Evolutionary conservation across 2,329 filamentous ascomycete species (phyloP), one percentile per base, ranked within the genome.

Genomic region (Chrysoporthe deuterocubensis): DNA sequence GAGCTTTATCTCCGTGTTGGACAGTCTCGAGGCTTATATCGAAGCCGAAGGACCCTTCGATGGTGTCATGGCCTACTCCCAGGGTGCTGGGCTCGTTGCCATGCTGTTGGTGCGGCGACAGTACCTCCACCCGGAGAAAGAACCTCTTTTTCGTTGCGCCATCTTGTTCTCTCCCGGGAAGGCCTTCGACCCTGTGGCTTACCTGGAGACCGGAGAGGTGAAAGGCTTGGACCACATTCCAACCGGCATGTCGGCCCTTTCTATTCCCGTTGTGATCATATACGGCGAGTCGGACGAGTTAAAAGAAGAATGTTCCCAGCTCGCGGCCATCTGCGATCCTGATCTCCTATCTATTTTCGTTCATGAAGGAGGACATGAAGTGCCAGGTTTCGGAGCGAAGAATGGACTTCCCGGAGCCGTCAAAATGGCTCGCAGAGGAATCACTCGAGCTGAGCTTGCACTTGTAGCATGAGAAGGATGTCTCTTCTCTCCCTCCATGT

Each of bases 21-120:
- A 59, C 32, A 59, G 57, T 42, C n/a, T 59, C 8, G 57, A 59
- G 18, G 32, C 57, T 42, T 59, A 59, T 16, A 16, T 59, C 11
- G 34, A 59, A 37, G 34, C 57, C 42, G 57, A 59, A 59, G 57
- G 57, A 2, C 57, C 57, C 37, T 59, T 59, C 40, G 57, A 42
- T 16, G 57, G 57, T 59, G 57, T 59, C 57, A 40, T 59, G 32
- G 57, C 32, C 32, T 59, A 59, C 57, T 59, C 57, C 11, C 57
- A 59, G 57, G 57, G 57, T n/a, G 57, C 57, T 18, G 32, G 32
- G 6, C 57, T 59, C 14, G 57, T 42, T 13, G 57, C 57, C 37
- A 43, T 59, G 57, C 57, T 59, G 13, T 32, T 59, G 26, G 57
- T 59, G 57, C 21, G 57, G 13, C 57, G 32, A 34, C 57, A 59